phyloP scores from a whole-genome alignment of 2,329 filamentous ascomycete species.

The Onygena corvina region DNA sequence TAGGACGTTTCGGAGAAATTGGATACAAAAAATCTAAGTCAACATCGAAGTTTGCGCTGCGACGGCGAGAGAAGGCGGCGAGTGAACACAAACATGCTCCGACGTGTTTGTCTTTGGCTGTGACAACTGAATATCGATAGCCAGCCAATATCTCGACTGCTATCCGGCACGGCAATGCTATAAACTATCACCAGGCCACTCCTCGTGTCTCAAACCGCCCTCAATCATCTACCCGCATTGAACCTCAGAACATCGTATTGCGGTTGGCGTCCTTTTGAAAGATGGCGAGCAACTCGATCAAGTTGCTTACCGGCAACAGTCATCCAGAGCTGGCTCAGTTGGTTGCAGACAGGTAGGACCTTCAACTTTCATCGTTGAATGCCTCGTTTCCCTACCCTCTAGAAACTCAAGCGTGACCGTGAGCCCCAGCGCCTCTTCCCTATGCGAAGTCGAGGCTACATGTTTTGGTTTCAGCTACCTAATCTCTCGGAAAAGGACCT shows the following conservation, averaged over 20 bases:
- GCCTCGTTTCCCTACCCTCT: background rate
- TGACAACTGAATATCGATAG: background rate
- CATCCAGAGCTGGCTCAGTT: slow-evolving; percentile 59
- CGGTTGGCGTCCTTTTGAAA: background rate
- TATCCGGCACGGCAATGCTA: no score
- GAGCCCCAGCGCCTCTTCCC: no score
- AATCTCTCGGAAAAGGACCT: no score
- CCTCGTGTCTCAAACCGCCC: background rate
- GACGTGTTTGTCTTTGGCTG: background rate
- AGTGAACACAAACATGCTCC: background rate
- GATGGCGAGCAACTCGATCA: slow-evolving; percentile 64
- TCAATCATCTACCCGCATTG: background rate
- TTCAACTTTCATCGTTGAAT: background rate
- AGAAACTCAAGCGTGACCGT: no score
- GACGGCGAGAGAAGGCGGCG: background rate
- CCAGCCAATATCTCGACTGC: background rate
- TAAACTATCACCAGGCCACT: background rate
- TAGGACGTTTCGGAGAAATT: background rate
- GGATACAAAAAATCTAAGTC: background rate
- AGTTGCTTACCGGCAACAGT: slow-evolving; percentile 63
- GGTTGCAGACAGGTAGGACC: slow-evolving; percentile 51
- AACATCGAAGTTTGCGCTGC: background rate
- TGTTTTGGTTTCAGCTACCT: no score
- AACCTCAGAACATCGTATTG: background rate
- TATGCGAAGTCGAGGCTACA: no score